These are phyloP conservation scores for Salix purpurea DNA, from an alignment of 345 rosid species.

Conservation along the genomic window DNA sequence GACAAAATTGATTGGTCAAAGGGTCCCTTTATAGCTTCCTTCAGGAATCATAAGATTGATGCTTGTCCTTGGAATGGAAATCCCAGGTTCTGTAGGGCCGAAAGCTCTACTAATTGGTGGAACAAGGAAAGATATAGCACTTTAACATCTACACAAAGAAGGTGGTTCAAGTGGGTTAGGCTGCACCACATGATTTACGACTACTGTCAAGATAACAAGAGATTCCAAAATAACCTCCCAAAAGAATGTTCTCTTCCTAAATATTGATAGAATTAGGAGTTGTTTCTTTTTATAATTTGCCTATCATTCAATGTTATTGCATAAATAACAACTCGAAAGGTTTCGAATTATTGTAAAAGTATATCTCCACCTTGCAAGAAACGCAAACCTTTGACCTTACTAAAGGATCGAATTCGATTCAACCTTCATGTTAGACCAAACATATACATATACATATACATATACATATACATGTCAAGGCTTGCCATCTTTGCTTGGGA, in stretches of 20 bases:
- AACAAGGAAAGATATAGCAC: constrained; percentile 40
- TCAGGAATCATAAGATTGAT: constrained; percentile 56
- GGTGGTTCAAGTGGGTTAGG: constrained; percentile 84
- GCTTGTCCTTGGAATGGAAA: constrained; percentile 71
- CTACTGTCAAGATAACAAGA: constrained; percentile 60
- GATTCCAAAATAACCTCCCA: constrained; percentile 66
- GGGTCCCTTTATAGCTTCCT: constrained; percentile 68
- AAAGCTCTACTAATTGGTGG: constrained; percentile 67
- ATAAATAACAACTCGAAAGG: background rate
- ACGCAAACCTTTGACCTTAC: background rate
- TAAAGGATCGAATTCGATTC: too few species aligned
- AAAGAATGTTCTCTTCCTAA: constrained; percentile 74
- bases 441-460: too few species aligned
- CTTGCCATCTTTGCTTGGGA: too few species aligned
- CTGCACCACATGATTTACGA: constrained; percentile 71
- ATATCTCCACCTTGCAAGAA: background rate
- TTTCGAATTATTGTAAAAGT: background rate
- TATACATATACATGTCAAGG: too few species aligned
- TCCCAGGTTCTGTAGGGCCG: constrained; percentile 53
- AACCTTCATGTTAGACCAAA: too few species aligned
- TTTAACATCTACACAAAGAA: constrained; percentile 48
- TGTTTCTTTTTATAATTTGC: background rate
- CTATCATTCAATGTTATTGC: too few species aligned
- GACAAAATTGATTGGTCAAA: constrained; percentile 77
- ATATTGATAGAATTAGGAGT: constrained; percentile 22